phyloP scores from a whole-genome alignment of 345 rosid genomes.

The Lumnitzera racemosa region DNA sequence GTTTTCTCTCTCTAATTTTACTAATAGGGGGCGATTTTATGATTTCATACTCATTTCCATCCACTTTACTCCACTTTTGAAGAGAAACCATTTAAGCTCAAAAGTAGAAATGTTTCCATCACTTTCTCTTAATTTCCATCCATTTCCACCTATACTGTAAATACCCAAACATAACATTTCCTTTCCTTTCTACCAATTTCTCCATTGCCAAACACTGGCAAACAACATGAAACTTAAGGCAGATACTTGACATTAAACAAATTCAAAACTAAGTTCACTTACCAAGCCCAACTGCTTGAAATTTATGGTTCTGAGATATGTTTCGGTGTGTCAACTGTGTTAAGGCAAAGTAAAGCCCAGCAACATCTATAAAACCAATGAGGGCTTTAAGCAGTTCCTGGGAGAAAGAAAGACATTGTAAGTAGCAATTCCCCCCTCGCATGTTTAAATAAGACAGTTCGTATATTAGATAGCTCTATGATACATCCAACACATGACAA shows the following conservation, averaged over 20 bases:
- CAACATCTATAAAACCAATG: slow-evolving; percentile 93
- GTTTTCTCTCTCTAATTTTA: too few species aligned
- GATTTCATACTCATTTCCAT: too few species aligned
- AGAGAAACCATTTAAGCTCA: too few species aligned
- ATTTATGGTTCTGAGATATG: slow-evolving; percentile 94
- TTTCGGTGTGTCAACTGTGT: slow-evolving; percentile 92
- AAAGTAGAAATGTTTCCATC: too few species aligned
- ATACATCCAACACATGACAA: neutral
- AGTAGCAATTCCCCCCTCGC: neutral
- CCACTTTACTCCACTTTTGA: too few species aligned
- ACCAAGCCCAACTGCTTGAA: slow-evolving; percentile 98
- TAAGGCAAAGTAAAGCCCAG: slow-evolving; percentile 87
- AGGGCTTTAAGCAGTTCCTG: slow-evolving; percentile 92
- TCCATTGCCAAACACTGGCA: too few species aligned
- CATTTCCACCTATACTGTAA: too few species aligned
- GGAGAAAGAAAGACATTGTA: slow-evolving; percentile 3
- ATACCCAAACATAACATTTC: too few species aligned
- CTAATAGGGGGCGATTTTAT: too few species aligned
- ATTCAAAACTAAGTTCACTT: slow-evolving; percentile 13
- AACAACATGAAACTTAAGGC: neutral
- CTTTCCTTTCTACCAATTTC: too few species aligned
- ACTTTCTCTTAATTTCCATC: too few species aligned
- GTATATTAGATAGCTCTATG: neutral
- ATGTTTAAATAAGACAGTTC: neutral
- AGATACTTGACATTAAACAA: slow-evolving; percentile 3